phyloP scores from a whole-genome alignment of 2,329 filamentous ascomycete genomes.

The Fusarium domesticum region DNA sequence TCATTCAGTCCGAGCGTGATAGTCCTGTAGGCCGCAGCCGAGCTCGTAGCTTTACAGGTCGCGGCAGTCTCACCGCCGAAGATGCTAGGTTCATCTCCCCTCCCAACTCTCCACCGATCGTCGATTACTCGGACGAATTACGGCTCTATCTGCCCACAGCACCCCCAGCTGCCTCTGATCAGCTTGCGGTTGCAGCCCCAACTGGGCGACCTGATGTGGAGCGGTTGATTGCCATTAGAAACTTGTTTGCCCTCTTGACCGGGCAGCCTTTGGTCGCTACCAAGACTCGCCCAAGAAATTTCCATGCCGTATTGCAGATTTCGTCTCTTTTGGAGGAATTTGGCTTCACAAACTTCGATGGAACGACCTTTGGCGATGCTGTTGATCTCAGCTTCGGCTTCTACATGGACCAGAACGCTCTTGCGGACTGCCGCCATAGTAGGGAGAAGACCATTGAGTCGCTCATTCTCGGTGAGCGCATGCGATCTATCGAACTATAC shows the following conservation, averaged over 20 bases:
- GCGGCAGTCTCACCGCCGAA: slow-evolving; percentile 46
- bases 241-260: slow-evolving; percentile 64
- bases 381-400: slow-evolving; percentile 65
- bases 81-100: slow-evolving; percentile 46
- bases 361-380: slow-evolving; percentile 56
- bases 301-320: slow-evolving; percentile 54
- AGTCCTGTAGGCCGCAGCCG: slow-evolving; percentile 33
- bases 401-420: slow-evolving; percentile 71
- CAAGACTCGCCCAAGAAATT: slow-evolving; percentile 48
- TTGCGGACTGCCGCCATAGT: slow-evolving; percentile 78
- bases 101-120: slow-evolving; percentile 37
- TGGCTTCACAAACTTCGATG: slow-evolving; percentile 55
- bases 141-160: slow-evolving; percentile 54
- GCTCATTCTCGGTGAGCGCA: slow-evolving; percentile 81
- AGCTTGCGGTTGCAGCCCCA: slow-evolving; percentile 34
- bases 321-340: slow-evolving; percentile 54
- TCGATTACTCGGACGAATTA: slow-evolving; percentile 41
- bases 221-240: slow-evolving; percentile 57
- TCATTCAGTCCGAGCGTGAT: slow-evolving; percentile 47
- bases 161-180: slow-evolving; percentile 37
- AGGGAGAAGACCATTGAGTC: slow-evolving; percentile 87
- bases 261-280: slow-evolving; percentile 62
- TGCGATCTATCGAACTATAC: slow-evolving; percentile 79
- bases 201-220: slow-evolving; percentile 45
- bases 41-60: slow-evolving; percentile 46